Conservation (phyloP, 78 protist genomes). For the Dictyostelium citrinum region DNA sequence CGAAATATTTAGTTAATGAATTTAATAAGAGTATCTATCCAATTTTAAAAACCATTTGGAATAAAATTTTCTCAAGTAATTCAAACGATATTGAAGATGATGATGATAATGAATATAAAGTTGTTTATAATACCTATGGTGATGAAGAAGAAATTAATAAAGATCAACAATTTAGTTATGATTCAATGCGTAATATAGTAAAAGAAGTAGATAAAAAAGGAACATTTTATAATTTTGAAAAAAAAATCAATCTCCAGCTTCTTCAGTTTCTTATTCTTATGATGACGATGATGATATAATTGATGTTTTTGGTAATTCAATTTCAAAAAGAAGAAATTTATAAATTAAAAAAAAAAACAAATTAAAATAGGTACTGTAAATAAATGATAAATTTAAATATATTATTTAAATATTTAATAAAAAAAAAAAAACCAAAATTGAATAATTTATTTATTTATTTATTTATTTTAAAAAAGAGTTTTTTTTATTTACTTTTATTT, state of each 20-base stretch:
- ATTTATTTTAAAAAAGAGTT: too few species aligned
- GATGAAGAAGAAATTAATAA: background rate
- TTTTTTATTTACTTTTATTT: background rate
- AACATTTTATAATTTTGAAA: background rate
- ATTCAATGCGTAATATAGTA: background rate
- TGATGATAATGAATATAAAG: background rate
- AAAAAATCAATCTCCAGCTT: background rate
- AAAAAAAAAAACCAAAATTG: background rate
- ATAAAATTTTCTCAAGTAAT: background rate
- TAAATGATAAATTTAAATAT: background rate
- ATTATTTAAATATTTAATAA: background rate
- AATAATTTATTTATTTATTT: background rate
- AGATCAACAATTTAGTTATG: background rate
- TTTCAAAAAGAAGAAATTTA: background rate
- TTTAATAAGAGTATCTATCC: background rate
- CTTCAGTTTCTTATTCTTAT: background rate
- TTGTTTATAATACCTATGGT: background rate
- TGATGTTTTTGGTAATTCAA: background rate
- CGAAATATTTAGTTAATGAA: background rate
- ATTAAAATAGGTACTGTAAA: background rate
- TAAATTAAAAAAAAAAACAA: too few species aligned
- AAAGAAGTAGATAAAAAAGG: background rate
- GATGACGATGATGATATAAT: slow-evolving; percentile 8
- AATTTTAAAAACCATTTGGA: background rate
- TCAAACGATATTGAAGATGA: background rate